Evolutionary conservation across 2,329 filamentous ascomycete species (phyloP).

Genomic region (Thelonectria olida): DNA sequence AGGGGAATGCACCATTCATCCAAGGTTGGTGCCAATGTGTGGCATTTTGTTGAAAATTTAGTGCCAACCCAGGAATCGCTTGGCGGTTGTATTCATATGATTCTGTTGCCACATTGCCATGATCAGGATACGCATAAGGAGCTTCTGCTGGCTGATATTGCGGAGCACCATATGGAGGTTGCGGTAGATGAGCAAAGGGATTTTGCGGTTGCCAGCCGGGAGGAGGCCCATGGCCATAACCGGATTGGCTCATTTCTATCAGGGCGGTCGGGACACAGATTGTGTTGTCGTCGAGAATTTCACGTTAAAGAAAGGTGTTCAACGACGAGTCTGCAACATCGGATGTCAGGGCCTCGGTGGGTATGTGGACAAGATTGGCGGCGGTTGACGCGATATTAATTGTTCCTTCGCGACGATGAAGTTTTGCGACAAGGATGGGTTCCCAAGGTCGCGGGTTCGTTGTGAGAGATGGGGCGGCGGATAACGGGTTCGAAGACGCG

Average conservation of each 20-base stretch:
- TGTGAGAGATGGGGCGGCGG: background rate
- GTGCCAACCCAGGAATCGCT: slow-evolving; percentile 47
- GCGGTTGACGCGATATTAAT: background rate
- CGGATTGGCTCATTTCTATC: slow-evolving; percentile 44
- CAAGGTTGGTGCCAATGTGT: slow-evolving; percentile 28
- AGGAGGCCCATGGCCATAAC: slow-evolving; percentile 38
- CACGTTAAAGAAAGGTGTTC: no score
- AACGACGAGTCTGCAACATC: no score
- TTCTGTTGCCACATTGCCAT: slow-evolving; percentile 22
- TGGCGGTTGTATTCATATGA: slow-evolving; percentile 40
- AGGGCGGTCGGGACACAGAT: background rate
- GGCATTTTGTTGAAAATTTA: slow-evolving; percentile 37
- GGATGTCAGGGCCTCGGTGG: no score
- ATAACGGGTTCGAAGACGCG: background rate
- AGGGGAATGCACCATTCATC: slow-evolving; percentile 8
- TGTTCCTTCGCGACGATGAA: background rate
- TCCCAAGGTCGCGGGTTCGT: background rate
- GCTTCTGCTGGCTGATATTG: slow-evolving; percentile 19
- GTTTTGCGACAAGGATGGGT: background rate
- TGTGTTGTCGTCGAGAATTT: background rate
- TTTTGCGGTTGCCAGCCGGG: slow-evolving; percentile 35
- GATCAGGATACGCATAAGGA: slow-evolving; percentile 1
- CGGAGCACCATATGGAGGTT: slow-evolving; percentile 22
- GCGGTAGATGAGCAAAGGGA: slow-evolving; percentile 28
- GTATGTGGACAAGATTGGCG: background rate